A percentile compares a stretch with the other conserved stretches of the same genome.
Conservation (phyloP, 164 flowering plant genomes). For the Dillenia suffruticosa region DNA sequence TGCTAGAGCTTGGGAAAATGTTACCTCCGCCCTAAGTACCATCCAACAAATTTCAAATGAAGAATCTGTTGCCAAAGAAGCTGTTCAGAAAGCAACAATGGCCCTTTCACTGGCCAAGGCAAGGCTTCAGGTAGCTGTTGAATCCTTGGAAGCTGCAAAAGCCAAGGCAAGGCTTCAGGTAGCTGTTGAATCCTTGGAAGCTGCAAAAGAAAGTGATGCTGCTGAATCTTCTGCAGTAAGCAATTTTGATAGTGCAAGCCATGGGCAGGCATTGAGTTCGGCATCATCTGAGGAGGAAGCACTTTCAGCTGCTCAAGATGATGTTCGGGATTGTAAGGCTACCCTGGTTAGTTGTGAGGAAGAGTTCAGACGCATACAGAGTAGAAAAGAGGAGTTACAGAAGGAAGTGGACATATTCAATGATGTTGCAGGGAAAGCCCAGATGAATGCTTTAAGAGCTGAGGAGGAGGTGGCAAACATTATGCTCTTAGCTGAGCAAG, state of each 20-base stretch:
- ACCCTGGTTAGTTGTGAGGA: constrained; percentile 51
- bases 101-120: constrained; percentile 90
- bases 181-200: constrained; percentile 43
- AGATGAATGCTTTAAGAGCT: constrained; percentile 65
- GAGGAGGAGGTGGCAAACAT: constrained; percentile 92
- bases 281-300: constrained; percentile 35
- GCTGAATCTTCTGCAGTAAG: constrained; percentile 24
- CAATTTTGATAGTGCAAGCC: constrained; percentile 25
- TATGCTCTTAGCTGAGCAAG: constrained; percentile 95
- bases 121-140: constrained; percentile 60
- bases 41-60: constrained; percentile 57
- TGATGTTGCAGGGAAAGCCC: constrained; percentile 68
- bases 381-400: constrained; percentile 72
- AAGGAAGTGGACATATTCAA: constrained; percentile 68
- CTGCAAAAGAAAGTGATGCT: constrained; percentile 23
- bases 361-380: constrained; percentile 55
- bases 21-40: constrained; percentile 35
- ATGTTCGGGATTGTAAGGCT: constrained; percentile 44
- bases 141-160: constrained; percentile 41
- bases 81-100: constrained; percentile 82
- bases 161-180: constrained; percentile 87
- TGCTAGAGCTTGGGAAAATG: constrained; percentile 59
- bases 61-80: constrained; percentile 68
- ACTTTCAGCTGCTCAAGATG: constrained; percentile 51
- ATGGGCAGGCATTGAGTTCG: constrained; percentile 8